Evolutionary conservation across 2,329 filamentous ascomycete genomes (phyloP).

Genomic region (Apiospora phragmitis): DNA sequence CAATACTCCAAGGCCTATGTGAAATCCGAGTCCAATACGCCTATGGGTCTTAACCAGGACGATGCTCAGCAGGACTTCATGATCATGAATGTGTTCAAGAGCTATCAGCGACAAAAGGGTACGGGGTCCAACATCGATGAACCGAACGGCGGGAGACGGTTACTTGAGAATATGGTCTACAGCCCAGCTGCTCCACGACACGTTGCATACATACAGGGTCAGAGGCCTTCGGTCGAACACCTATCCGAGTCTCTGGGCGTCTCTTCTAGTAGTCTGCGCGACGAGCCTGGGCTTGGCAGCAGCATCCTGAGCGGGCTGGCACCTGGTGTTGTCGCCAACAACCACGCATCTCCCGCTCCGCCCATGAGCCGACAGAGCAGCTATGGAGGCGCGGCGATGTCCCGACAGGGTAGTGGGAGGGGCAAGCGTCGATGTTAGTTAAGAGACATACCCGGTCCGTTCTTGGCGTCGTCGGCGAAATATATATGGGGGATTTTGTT

Average conservation of each 20-base stretch:
- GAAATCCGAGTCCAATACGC: slow-evolving; percentile 57
- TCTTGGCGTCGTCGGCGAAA: neutral
- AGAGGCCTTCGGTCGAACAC: slow-evolving; percentile 48
- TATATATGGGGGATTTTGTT: neutral
- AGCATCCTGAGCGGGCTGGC: slow-evolving; percentile 26
- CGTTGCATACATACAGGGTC: slow-evolving; percentile 47
- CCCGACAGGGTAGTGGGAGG: slow-evolving; percentile 48
- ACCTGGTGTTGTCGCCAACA: slow-evolving; percentile 20
- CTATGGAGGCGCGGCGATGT: slow-evolving; percentile 57
- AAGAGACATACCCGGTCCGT: neutral
- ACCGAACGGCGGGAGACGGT: slow-evolving; percentile 52
- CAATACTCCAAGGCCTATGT: slow-evolving; percentile 61
- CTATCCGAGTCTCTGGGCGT: slow-evolving; percentile 53
- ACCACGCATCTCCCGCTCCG: slow-evolving; percentile 31
- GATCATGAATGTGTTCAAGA: slow-evolving; percentile 59
- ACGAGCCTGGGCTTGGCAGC: slow-evolving; percentile 35
- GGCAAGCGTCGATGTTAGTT: slow-evolving; percentile 4
- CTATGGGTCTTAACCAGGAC: slow-evolving; percentile 49
- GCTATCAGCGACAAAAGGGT: slow-evolving; percentile 55
- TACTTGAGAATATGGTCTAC: slow-evolving; percentile 55
- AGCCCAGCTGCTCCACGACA: slow-evolving; percentile 49
- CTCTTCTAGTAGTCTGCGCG: slow-evolving; percentile 44
- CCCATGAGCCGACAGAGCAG: slow-evolving; percentile 60
- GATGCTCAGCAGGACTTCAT: slow-evolving; percentile 56
- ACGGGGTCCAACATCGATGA: slow-evolving; percentile 57